A percentile compares a stretch with the other conserved stretches of the same genome.
These are phyloP conservation scores for Stromatinia cepivora DNA, from an alignment of 2,329 filamentous ascomycete genomes.

Conservation along the genomic window DNA sequence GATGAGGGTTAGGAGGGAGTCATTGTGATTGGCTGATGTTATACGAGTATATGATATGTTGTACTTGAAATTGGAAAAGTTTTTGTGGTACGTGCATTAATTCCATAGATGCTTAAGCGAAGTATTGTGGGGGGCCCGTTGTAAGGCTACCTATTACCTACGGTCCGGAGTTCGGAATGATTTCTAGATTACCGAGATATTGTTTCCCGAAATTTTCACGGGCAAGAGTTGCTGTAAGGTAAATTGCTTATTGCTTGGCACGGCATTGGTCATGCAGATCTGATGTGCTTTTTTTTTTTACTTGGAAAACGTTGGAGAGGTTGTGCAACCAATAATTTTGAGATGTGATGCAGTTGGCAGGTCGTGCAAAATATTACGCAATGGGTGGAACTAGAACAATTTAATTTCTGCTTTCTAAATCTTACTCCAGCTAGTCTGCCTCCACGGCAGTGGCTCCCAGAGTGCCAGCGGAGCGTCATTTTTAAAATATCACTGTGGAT, in stretches of 20 bases:
- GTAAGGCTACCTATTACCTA: constrained; percentile 5
- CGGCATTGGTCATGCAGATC: not conserved
- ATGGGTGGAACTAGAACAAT: not conserved
- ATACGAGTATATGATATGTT: not conserved
- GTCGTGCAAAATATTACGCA: not conserved
- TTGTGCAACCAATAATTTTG: not conserved
- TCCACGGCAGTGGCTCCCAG: not conserved
- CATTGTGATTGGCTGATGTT: not conserved
- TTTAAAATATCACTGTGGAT: not conserved
- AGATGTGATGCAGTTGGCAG: not conserved
- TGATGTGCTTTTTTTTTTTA: not conserved
- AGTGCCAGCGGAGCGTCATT: not conserved
- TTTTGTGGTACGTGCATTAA: not conserved
- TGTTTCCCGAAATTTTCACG: constrained; percentile 4
- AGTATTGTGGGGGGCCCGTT: not conserved
- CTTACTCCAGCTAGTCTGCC: not conserved
- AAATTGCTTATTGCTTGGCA: not conserved
- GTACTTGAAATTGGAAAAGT: no score
- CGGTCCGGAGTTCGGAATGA: not conserved
- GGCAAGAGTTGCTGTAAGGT: not conserved
- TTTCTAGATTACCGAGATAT: not conserved
- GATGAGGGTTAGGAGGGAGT: not conserved
- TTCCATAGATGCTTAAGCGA: not conserved
- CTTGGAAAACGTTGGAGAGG: not conserved
- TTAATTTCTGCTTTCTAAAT: not conserved